Percentiles rank a stretch among this genome's conserved stretches.
These are phyloP conservation scores for Thalassiosira livingstoniorum DNA, from an alignment of 352 stramenopile species.

Conservation along the genomic window DNA sequence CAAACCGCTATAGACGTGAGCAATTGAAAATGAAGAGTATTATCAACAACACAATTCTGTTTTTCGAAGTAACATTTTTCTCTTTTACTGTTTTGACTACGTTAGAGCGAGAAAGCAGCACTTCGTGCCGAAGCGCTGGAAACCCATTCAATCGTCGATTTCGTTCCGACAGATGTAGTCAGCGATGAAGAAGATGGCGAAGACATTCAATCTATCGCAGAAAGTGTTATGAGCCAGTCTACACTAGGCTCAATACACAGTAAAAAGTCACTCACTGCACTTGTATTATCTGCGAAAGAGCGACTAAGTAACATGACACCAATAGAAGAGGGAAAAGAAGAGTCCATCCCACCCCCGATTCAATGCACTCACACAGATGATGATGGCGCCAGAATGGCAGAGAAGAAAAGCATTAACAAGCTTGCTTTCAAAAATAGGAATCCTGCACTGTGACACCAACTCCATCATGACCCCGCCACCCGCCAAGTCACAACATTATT, in stretches of 20 bases:
- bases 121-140: constrained; percentile 43
- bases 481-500: too few relatives aligned
- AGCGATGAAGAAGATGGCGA: constrained; percentile 44
- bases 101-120: constrained; percentile 57
- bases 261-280: constrained; percentile 58
- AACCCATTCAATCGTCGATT: constrained; percentile 49
- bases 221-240: constrained; percentile 58
- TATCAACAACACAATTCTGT: background rate
- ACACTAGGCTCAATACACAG: constrained; percentile 67
- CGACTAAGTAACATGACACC: constrained; percentile 25
- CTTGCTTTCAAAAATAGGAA: constrained; percentile 95
- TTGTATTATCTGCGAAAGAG: constrained; percentile 61
- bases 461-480: background rate
- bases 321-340: constrained; percentile 51
- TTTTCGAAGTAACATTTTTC: background rate
- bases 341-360: constrained; percentile 80
- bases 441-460: constrained; percentile 86
- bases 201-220: constrained; percentile 52
- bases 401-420: constrained; percentile 91
- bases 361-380: constrained; percentile 92
- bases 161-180: constrained; percentile 39
- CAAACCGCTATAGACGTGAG: constrained; percentile 74
- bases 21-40: background rate
- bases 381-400: constrained; percentile 88
- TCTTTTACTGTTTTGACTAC: background rate